A percentile compares a stretch with the other conserved stretches of the same genome.
Conservation (phyloP, 2,329 filamentous ascomycete genomes). For the Passalora sequoiae region DNA sequence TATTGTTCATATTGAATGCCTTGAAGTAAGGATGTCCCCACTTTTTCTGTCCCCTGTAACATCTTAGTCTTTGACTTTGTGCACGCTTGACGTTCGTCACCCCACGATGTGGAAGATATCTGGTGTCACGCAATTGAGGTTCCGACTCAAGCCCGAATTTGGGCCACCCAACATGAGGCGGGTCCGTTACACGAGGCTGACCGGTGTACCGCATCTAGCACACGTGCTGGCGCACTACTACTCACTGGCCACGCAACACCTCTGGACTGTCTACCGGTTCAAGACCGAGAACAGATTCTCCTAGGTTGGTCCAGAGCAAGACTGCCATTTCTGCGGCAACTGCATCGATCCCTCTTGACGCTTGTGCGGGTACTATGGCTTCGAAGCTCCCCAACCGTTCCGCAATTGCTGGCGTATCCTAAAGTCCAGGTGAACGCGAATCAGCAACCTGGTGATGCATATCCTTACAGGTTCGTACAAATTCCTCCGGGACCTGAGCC, state of each 20-base stretch:
- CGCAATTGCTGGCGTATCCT: constrained; percentile 54
- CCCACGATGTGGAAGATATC: no score
- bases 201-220: constrained; percentile 45
- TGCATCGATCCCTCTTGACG: constrained; percentile 53
- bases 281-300: constrained; percentile 58
- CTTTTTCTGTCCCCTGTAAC: constrained; percentile 3
- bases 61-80: neutral
- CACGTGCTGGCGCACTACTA: constrained; percentile 57
- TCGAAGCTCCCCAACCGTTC: constrained; percentile 53
- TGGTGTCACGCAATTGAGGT: no score
- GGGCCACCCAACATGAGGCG: constrained; percentile 15
- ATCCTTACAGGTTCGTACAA: constrained; percentile 59
- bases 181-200: constrained; percentile 16
- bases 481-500: constrained; percentile 45
- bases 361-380: constrained; percentile 54
- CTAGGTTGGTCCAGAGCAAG: constrained; percentile 58
- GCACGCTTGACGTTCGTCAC: no score
- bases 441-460: constrained; percentile 45
- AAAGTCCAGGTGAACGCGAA: constrained; percentile 53
- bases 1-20: constrained; percentile 50
- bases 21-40: constrained; percentile 44
- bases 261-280: constrained; percentile 56
- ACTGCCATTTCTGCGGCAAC: constrained; percentile 49
- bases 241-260: constrained; percentile 64
- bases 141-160: constrained; percentile 17